Evolutionary conservation across 2,329 filamentous ascomycete species (phyloP).

Genomic region (Cladorrhinum sp.): DNA sequence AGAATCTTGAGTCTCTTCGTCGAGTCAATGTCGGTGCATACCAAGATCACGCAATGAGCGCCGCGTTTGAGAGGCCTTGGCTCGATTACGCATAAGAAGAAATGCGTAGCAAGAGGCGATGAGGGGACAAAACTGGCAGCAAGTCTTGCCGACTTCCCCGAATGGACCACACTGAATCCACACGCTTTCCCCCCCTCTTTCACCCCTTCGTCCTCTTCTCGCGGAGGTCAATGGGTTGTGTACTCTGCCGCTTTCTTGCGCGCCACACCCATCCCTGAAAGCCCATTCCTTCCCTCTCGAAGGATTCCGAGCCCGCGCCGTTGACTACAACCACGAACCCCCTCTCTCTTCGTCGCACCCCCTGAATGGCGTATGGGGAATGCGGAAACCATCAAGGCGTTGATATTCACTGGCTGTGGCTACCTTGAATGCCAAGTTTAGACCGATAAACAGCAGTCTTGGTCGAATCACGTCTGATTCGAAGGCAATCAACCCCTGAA

Average conservation of each 20-base stretch:
- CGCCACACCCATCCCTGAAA: background rate
- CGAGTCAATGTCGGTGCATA: no score
- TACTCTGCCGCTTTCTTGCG: background rate
- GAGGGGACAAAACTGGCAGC: background rate
- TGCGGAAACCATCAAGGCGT: background rate
- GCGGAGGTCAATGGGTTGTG: background rate
- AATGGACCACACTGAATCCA: background rate
- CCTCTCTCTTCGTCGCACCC: background rate
- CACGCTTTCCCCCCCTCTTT: background rate
- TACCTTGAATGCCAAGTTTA: background rate
- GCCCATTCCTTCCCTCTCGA: background rate
- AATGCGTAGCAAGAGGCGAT: no score
- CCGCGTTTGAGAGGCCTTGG: no score
- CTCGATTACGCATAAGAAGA: no score
- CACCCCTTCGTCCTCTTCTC: background rate
- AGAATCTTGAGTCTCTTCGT: background rate
- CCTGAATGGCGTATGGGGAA: background rate
- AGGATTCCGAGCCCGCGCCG: background rate
- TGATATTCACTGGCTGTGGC: background rate
- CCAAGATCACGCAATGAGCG: no score
- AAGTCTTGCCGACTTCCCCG: background rate
- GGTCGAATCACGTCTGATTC: background rate
- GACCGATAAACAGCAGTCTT: background rate
- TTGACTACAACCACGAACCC: background rate
- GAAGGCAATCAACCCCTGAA: background rate